phyloP scores from a whole-genome alignment of 768 basidiomycete species.

The Pleurotus tuoliensis region DNA sequence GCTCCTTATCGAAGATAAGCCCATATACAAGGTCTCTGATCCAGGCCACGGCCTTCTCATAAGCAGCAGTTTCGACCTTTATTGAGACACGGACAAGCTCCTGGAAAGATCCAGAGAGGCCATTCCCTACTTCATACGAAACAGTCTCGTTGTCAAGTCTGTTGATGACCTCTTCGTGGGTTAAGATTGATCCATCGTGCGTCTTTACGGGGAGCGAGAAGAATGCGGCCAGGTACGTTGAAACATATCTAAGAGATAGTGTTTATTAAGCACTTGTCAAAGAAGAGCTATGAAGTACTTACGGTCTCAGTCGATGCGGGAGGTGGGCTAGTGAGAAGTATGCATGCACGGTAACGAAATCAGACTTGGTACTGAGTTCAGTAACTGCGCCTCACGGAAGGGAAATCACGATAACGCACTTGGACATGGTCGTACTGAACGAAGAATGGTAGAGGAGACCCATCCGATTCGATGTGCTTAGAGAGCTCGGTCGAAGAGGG shows the following conservation, averaged over 20 bases:
- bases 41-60: conserved; percentile 84
- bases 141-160: conserved; percentile 90
- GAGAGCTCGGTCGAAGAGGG: conserved; percentile 41
- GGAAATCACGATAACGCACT: conserved; percentile 33
- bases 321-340: conserved; percentile 74
- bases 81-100: conserved; percentile 75
- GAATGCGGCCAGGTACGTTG: conserved; percentile 77
- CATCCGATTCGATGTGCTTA: conserved; percentile 65
- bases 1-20: conserved; percentile 72
- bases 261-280: conserved; percentile 5
- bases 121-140: conserved; percentile 71
- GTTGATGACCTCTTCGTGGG: conserved; percentile 89
- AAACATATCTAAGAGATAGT: conserved; percentile 54
- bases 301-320: conserved; percentile 75
- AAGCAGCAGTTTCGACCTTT: conserved; percentile 79
- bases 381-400: background rate
- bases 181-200: conserved; percentile 62
- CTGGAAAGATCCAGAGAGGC: conserved; percentile 59
- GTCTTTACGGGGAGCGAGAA: conserved; percentile 83
- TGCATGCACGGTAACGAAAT: conserved; percentile 82
- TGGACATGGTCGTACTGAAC: conserved; percentile 93
- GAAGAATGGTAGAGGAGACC: conserved; percentile 73
- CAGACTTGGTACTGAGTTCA: conserved; percentile 54
- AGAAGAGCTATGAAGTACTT: conserved; percentile 20
- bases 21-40: conserved; percentile 76